Base-by-base conservation (phyloP, 2,329 filamentous ascomycete genomes). In the Calonectria hawksworthii region DNA sequence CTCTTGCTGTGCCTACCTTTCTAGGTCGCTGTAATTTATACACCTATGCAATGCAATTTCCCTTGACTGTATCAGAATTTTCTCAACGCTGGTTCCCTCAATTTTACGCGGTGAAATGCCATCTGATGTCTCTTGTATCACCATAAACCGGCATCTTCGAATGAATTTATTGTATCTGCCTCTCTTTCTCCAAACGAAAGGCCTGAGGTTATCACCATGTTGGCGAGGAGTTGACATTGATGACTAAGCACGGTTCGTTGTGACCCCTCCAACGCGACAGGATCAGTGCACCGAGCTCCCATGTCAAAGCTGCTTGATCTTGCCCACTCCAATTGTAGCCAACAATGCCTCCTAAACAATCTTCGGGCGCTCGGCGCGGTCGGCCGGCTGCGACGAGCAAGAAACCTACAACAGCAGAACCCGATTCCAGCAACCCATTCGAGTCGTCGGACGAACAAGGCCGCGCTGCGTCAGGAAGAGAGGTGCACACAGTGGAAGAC, bases 11-110 rank as follows among this genome's bases (percentile, higher is more conserved):
- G 86, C 85, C 85, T 83, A 85, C 85, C 85, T 84, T 86, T 86
- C 86, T 87, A 87, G 84, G 86, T 89, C 89, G 89, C 87, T 92
- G 90, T 92, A 92, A 91, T 91, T 89, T 91, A 91, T 90, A 90
- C 85, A 88, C 86, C 86, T 88, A 88, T 85, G 89, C 89, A 89
- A 90, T 89, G 89, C 89, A 89, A 90, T 89, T 90, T 88, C 87
- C 86, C 83, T 85, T 86, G 83, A 80, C 81, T 79, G 80, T 76
- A 70, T 54, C 26, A 26, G 50, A 28, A 66, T 63, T 63, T 63
- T 63, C 56, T 63, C 56, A 41, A 10, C 56, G 10, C 16, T 28
- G 32, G 11, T 61, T 23, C 16, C 23, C 10, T 23, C 14, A n/a
- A 26, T 3, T 41, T 4, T 10, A 34, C 28, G 56, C 34, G 13